Evolutionary conservation across 1,284 basidiomycete species (phyloP).

Genomic region (Schizophyllum amplum): DNA sequence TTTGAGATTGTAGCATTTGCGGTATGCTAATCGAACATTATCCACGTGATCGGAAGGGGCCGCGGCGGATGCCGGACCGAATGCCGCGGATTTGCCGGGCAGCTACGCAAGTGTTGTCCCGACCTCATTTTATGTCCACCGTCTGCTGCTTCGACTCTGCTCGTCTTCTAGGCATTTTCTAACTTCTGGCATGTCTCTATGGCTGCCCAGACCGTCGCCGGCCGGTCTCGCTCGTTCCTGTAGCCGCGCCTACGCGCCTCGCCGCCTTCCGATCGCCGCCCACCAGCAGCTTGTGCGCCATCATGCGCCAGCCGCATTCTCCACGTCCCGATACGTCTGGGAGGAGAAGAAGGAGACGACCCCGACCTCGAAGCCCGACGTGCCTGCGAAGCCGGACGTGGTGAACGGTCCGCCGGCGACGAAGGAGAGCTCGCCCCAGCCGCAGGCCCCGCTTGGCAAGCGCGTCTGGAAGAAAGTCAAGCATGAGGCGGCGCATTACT

Average conservation of each 20-base stretch:
- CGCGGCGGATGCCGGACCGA: background rate
- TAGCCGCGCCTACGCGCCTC: slow-evolving; percentile 21
- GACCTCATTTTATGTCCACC: background rate
- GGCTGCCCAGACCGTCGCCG: slow-evolving; percentile 47
- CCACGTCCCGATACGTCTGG: slow-evolving; percentile 14
- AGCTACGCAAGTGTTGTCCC: background rate
- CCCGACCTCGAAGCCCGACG: slow-evolving; percentile 14
- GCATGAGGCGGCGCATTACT: slow-evolving; percentile 95
- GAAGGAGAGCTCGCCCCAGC: slow-evolving; percentile 34
- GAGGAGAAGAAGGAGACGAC: slow-evolving; percentile 22
- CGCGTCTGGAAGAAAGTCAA: slow-evolving; percentile 89
- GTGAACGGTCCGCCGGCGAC: slow-evolving; percentile 40
- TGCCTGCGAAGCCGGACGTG: slow-evolving; percentile 16
- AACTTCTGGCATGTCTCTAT: slow-evolving; percentile 44
- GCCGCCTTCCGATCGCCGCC: slow-evolving; percentile 17
- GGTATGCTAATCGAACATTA: background rate
- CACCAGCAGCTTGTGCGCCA: slow-evolving; percentile 15
- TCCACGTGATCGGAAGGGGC: no score
- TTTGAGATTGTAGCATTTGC: background rate
- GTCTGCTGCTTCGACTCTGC: background rate
- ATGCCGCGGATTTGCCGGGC: background rate
- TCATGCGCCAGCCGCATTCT: slow-evolving; percentile 15
- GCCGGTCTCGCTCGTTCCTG: slow-evolving; percentile 34
- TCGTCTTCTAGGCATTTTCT: background rate
- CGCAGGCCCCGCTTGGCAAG: slow-evolving; percentile 37